Evolutionary conservation across 495 filamentous ascomycete genomes (phyloP).

Genomic region (Talaromyces thailandensis): DNA sequence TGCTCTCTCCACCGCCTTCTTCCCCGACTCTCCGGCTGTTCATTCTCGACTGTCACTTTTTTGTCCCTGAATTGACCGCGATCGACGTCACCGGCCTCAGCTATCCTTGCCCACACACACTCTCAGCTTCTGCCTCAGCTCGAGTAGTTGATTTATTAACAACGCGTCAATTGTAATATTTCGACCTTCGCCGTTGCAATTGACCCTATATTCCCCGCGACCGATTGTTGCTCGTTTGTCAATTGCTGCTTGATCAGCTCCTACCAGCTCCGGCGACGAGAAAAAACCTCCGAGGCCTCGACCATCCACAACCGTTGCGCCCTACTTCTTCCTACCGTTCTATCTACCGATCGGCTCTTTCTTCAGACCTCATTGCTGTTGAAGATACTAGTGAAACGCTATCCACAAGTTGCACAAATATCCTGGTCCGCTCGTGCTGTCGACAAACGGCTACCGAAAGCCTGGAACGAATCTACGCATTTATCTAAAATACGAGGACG

Average conservation of each 20-base stretch:
- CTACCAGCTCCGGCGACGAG: not conserved
- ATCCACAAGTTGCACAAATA: not conserved
- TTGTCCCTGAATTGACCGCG: not conserved
- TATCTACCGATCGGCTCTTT: not conserved
- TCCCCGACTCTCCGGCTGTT: not conserved
- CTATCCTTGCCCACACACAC: not conserved
- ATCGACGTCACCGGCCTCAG: not conserved
- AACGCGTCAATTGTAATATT: not conserved
- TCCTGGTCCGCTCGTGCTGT: not conserved
- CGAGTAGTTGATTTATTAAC: not conserved
- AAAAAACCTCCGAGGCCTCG: not conserved
- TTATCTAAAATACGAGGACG: not conserved
- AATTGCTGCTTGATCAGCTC: not conserved
- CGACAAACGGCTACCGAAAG: not conserved
- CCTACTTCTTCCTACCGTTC: not conserved
- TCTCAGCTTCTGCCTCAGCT: not conserved
- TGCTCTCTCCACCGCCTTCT: not conserved
- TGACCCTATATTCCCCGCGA: not conserved
- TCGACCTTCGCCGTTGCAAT: not conserved
- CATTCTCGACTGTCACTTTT: no score
- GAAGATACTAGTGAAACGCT: not conserved
- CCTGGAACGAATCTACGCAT: not conserved
- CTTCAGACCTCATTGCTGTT: not conserved
- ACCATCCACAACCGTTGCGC: not conserved
- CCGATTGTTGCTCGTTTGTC: not conserved